These are phyloP conservation scores for Conringia planisiliqua DNA, from an alignment of 345 rosid genomes.

Conservation along the genomic window DNA sequence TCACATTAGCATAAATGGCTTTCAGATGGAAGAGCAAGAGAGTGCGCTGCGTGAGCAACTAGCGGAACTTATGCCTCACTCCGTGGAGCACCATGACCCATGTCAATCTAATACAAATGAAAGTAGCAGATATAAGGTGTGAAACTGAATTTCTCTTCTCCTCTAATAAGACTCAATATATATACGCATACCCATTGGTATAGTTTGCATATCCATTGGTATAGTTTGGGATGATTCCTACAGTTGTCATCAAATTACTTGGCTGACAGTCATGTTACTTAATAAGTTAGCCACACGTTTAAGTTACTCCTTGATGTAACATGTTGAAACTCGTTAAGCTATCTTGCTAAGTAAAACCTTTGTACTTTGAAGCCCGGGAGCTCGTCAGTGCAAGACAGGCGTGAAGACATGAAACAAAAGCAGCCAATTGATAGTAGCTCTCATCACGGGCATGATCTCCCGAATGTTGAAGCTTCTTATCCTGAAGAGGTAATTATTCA, in stretches of 20 bases:
- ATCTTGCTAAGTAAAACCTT: conserved; percentile 15
- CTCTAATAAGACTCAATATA: conserved; percentile 1
- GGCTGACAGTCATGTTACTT: conserved; percentile 5
- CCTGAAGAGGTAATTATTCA: conserved; percentile 38
- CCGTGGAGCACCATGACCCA: conserved; percentile 23
- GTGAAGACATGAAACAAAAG: conserved; percentile 29
- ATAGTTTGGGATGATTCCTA: conserved; percentile 8
- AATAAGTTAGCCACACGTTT: not conserved
- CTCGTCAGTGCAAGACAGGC: conserved; percentile 36
- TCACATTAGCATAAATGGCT: conserved; percentile 25
- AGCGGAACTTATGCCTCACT: conserved; percentile 29
- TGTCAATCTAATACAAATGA: conserved; percentile 32
- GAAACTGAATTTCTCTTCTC: not conserved
- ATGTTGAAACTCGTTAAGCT: conserved; percentile 1
- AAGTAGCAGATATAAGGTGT: conserved; percentile 41
- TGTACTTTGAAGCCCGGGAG: conserved; percentile 38
- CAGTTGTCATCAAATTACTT: not conserved
- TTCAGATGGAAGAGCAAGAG: conserved; percentile 75
- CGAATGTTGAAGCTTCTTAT: conserved; percentile 30
- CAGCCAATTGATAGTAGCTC: conserved; percentile 30
- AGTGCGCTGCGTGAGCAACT: conserved; percentile 38
- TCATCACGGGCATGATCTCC: conserved; percentile 23
- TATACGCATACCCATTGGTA: not conserved
- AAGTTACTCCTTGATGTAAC: not conserved
- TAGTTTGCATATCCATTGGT: conserved; percentile 2